Evolutionary conservation across 805 yeast species (phyloP), one percentile per base, ranked within the genome.

Genomic region (Starmerella vaccinii): DNA sequence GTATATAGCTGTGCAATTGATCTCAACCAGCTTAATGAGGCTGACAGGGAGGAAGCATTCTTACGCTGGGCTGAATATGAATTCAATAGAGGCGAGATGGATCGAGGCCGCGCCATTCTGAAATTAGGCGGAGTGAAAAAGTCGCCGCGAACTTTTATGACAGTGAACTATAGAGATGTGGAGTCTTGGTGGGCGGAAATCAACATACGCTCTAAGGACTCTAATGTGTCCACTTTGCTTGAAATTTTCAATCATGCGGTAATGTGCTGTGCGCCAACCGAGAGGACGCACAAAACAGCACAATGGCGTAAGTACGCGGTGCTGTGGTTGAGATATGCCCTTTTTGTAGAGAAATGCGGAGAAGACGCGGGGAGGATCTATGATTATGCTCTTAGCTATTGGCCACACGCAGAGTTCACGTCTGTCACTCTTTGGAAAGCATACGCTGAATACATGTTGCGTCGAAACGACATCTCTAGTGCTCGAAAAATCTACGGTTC

Each of bases 101-200:
- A 26, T 6, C 46, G 46, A 3, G 46, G 38, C 5, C 7, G 22
- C 3, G 19, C 27, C 16, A 19, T 43, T 3, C 13, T 22, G 13
- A 4, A 16, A 7, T 18, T 43, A 8, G 27, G 26, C 1, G 46
- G 38, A 6, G 16, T 41, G 13, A 29, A 16, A 12, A 22, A 5
- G 9, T 7, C 7, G 23, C 4, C 6, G 6, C 46, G 26, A 7
- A 13, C 4, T 19, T 37, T 9, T 16, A 4, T n/a, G 5, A 10
- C n/a, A 16, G 4, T 39, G 21, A 30, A 18, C 4, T 38, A 38
- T 21, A 9, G 12, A n/a, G 46, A 52, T 16, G 80, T 78, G 63
- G 92, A 84, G 59, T 68, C 79, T 0, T 89, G 97, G 97, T 88
- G 95, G 90, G 63, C 76, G 0, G 81, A 80, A 59, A 52, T 86